These are phyloP conservation scores for Globisporangium cystogenes DNA, from an alignment of 352 stramenopile species.

Conservation along the genomic window DNA sequence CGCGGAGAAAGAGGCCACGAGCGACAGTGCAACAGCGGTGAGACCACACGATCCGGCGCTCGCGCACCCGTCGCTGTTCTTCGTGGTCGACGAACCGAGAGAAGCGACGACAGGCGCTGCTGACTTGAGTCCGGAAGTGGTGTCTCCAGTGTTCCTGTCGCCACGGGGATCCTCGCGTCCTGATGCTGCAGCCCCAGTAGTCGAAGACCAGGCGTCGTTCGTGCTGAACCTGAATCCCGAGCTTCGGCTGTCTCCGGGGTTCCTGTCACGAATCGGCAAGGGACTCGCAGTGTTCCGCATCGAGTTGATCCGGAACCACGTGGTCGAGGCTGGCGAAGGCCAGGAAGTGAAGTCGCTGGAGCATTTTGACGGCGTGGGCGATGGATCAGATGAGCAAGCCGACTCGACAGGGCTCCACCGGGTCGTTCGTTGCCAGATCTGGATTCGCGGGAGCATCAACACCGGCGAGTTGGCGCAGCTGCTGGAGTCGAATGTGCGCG, in stretches of 20 bases:
- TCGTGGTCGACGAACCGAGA: constrained; percentile 3
- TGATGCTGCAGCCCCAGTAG: not conserved
- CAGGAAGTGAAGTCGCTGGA: constrained; percentile 12
- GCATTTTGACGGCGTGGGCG: constrained; percentile 7
- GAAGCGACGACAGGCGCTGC: not conserved
- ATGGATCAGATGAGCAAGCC: not conserved
- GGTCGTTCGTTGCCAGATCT: constrained; percentile 49
- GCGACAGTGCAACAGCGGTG: not conserved
- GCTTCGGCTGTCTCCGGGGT: constrained; percentile 64
- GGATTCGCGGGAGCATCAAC: constrained; percentile 66
- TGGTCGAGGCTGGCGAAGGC: not conserved
- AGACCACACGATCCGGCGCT: constrained; percentile 5
- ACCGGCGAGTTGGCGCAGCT: constrained; percentile 41
- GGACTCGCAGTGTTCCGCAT: constrained; percentile 65
- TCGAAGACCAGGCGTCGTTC: constrained; percentile 41
- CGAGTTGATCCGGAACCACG: constrained; percentile 34
- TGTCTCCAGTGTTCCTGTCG: constrained; percentile 17
- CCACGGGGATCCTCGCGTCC: not conserved
- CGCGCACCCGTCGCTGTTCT: constrained; percentile 13
- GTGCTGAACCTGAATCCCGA: constrained; percentile 84
- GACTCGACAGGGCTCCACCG: not conserved
- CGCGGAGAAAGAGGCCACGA: not conserved
- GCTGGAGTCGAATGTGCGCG: constrained; percentile 64
- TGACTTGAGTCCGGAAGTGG: not conserved
- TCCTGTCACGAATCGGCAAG: constrained; percentile 71